Evolutionary conservation across 352 stramenopile genomes (phyloP).

Genomic region (Phytophthora cryptogea): DNA sequence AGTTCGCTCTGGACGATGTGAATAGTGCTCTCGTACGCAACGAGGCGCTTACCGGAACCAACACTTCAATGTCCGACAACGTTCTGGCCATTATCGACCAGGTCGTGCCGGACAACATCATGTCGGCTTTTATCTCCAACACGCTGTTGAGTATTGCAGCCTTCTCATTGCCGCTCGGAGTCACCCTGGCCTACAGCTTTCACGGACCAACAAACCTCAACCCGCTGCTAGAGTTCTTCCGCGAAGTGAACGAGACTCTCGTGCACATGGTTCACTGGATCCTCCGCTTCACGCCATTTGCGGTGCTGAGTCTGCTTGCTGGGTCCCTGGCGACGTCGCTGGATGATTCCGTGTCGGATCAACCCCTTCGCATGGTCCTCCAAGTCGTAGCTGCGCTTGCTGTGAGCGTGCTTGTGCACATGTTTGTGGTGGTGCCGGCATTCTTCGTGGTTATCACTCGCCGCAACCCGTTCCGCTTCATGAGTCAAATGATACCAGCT

Average conservation of each 20-base stretch:
- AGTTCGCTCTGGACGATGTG: constrained; percentile 67
- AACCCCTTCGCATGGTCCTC: constrained; percentile 50
- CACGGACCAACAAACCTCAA: constrained; percentile 72
- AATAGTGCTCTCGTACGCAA: constrained; percentile 58
- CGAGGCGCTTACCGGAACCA: constrained; percentile 41
- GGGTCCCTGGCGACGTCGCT: constrained; percentile 60
- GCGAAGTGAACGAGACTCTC: constrained; percentile 80
- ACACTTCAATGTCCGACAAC: constrained; percentile 61
- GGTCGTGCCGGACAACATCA: constrained; percentile 78
- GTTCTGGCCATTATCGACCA: constrained; percentile 62
- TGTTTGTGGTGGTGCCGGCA: constrained; percentile 61
- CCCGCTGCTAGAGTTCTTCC: constrained; percentile 78
- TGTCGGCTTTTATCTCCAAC: constrained; percentile 66
- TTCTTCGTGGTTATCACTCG: constrained; percentile 64
- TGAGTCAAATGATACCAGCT: constrained; percentile 65
- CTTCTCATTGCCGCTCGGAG: constrained; percentile 69
- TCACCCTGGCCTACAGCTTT: constrained; percentile 71
- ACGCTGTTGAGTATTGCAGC: constrained; percentile 71
- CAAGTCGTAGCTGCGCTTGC: constrained; percentile 51
- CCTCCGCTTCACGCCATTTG: constrained; percentile 73
- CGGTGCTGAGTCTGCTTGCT: constrained; percentile 71
- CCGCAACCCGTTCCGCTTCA: constrained; percentile 76
- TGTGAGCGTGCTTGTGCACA: constrained; percentile 57
- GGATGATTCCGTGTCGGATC: constrained; percentile 39
- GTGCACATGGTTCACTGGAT: constrained; percentile 78